Conservation (phyloP, 2,329 filamentous ascomycete species). For the Diaporthe sp. region DNA sequence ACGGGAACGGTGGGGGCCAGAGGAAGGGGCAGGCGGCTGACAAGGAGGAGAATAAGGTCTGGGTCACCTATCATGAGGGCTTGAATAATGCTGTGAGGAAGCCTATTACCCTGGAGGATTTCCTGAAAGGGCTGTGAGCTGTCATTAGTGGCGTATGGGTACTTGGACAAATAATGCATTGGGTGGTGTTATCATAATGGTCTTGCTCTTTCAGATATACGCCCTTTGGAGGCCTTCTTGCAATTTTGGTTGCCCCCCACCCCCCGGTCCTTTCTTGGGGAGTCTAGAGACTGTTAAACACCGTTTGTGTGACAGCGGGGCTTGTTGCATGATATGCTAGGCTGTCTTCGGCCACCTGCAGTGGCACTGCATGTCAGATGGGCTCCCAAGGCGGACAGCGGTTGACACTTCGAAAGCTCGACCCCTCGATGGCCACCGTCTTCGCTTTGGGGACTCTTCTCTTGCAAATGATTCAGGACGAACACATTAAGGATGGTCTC, state of each 20-base stretch:
- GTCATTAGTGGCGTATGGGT: background rate
- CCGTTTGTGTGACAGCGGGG: background rate
- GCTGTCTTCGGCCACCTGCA: background rate
- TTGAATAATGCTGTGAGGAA: constrained; percentile 94
- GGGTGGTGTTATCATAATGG: background rate
- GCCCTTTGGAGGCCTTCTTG: background rate
- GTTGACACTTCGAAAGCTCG: background rate
- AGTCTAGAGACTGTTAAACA: background rate
- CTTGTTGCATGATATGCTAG: background rate
- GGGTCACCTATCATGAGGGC: constrained; percentile 92
- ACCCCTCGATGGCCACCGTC: no score
- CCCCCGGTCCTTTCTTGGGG: background rate
- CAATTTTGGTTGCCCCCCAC: background rate
- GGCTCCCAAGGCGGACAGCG: background rate
- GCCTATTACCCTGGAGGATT: constrained; percentile 84
- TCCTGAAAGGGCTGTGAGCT: constrained; percentile 75
- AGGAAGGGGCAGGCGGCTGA: constrained; percentile 48
- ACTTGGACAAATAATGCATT: background rate
- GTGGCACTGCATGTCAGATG: background rate
- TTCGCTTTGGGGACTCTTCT: no score
- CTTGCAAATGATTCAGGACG: background rate
- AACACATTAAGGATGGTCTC: background rate
- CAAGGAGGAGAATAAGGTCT: constrained; percentile 74
- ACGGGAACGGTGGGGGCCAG: constrained; percentile 52
- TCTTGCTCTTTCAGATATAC: background rate